Percentiles rank a stretch among this genome's conserved stretches.
These are phyloP conservation scores for Capillidium rhysosporum DNA, from an alignment of 371 early-diverging fungal species.

Conservation along the genomic window DNA sequence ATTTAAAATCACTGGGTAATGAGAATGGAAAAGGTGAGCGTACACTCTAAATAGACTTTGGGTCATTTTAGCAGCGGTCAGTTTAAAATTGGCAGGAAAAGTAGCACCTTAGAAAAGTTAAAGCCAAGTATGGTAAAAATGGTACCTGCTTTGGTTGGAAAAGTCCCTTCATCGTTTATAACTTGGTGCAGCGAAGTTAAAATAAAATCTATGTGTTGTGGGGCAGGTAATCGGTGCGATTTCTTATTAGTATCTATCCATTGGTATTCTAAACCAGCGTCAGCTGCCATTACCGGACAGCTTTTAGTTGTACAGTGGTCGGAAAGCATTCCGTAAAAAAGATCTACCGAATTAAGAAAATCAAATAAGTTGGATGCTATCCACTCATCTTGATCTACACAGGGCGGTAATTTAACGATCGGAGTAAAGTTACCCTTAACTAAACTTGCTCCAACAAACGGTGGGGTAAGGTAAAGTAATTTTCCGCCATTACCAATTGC, in stretches of 20 bases:
- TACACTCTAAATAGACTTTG: constrained; percentile 76
- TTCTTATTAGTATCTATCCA: constrained; percentile 81
- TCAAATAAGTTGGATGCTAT: constrained; percentile 44
- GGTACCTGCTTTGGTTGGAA: constrained; percentile 47
- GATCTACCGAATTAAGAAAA: neutral
- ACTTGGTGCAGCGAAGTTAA: constrained; percentile 74
- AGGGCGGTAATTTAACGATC: constrained; percentile 69
- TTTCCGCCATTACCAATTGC: constrained; percentile 10
- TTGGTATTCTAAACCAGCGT: constrained; percentile 39
- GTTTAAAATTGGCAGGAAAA: constrained; percentile 62
- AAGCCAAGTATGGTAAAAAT: neutral
- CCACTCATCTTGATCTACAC: constrained; percentile 89
- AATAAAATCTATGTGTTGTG: constrained; percentile 85
- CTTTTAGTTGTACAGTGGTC: neutral
- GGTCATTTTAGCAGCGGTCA: constrained; percentile 43
- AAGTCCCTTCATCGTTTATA: constrained; percentile 67
- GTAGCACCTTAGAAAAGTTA: constrained; percentile 22
- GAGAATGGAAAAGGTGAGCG: constrained; percentile 82
- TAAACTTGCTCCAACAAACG: constrained; percentile 58
- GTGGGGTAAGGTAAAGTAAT: constrained; percentile 53
- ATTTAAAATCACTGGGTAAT: constrained; percentile 67
- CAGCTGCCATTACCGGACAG: constrained; percentile 2
- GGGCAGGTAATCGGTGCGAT: constrained; percentile 66
- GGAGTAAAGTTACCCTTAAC: constrained; percentile 81
- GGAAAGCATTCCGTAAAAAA: neutral